phyloP scores from a whole-genome alignment of 805 yeast genomes.

The Cyberlindnera misumaiensis region DNA sequence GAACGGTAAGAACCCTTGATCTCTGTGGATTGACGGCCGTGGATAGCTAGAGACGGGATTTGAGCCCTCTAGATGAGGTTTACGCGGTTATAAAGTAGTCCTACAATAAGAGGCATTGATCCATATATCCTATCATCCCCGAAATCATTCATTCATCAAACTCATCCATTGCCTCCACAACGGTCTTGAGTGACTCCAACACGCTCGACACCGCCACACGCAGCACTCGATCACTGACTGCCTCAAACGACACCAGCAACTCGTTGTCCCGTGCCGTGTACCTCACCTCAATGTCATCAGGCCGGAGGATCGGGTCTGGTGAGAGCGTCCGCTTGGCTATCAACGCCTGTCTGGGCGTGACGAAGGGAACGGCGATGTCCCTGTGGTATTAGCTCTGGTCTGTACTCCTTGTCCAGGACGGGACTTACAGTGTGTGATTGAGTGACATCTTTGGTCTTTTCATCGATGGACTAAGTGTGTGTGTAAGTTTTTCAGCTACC shows the following conservation, averaged over 20 bases:
- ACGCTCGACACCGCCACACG: slow-evolving; percentile 82
- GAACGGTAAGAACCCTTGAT: too few species aligned
- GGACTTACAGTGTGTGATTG: slow-evolving; percentile 13
- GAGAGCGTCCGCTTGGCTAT: slow-evolving; percentile 55
- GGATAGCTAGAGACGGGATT: too few species aligned
- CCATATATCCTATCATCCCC: too few species aligned
- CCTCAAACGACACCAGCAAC: slow-evolving; percentile 45
- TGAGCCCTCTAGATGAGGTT: too few species aligned
- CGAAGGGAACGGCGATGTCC: slow-evolving; percentile 58
- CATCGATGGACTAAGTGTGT: too few species aligned
- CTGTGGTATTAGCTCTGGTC: slow-evolving; percentile 15
- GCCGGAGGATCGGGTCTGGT: slow-evolving; percentile 80
- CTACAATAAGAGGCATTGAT: too few species aligned
- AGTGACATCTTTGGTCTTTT: slow-evolving; percentile 15
- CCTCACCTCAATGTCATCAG: slow-evolving; percentile 50
- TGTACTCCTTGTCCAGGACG: neutral
- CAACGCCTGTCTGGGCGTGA: slow-evolving; percentile 46
- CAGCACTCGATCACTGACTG: slow-evolving; percentile 65
- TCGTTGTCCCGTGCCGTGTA: slow-evolving; percentile 30
- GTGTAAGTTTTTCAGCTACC: too few species aligned
- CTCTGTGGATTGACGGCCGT: too few species aligned
- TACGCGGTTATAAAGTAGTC: too few species aligned
- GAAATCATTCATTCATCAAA: slow-evolving; percentile 39
- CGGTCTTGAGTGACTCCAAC: slow-evolving; percentile 68
- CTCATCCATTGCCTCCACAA: slow-evolving; percentile 75